A percentile compares a stretch with the other conserved stretches of the same genome.
phyloP scores from a whole-genome alignment of 164 flowering plant genomes.

The Stephania yunnanensis region DNA sequence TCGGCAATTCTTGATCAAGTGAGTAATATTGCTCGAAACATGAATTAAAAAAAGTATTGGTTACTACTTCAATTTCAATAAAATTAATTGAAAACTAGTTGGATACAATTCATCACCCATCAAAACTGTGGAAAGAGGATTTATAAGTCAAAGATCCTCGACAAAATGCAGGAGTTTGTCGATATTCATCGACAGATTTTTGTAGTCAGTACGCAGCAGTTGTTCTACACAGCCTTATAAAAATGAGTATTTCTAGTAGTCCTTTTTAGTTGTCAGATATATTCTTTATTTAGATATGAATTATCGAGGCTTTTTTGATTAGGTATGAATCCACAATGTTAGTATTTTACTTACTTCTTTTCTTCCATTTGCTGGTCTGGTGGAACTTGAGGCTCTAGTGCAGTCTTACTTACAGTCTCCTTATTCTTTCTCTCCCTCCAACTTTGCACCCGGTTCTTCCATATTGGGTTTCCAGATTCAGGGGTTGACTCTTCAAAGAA shows the following conservation, averaged over 20 bases:
- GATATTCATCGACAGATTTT: background rate
- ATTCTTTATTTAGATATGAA: no score
- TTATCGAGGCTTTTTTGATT: background rate
- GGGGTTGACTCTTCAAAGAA: slow-evolving; percentile 52
- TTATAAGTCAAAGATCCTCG: background rate
- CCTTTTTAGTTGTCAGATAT: no score
- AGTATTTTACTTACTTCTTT: slow-evolving; percentile 38
- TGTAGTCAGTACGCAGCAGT: background rate
- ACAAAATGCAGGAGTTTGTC: background rate
- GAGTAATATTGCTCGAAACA: no score
- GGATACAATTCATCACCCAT: background rate
- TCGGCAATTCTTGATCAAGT: background rate
- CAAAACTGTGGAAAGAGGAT: background rate
- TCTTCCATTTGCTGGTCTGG: slow-evolving; percentile 80
- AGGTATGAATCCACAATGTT: background rate
- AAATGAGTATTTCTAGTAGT: background rate
- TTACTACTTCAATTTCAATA: background rate
- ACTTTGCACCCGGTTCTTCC: slow-evolving; percentile 94
- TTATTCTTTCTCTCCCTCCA: slow-evolving; percentile 86
- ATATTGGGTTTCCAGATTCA: slow-evolving; percentile 81
- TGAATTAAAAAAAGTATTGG: background rate
- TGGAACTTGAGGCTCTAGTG: slow-evolving; percentile 51
- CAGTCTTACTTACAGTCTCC: slow-evolving; percentile 33
- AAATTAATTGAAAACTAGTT: no score
- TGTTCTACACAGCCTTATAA: background rate